Base-by-base conservation (phyloP, 768 basidiomycete species). In the Gymnopilus dilepis region DNA sequence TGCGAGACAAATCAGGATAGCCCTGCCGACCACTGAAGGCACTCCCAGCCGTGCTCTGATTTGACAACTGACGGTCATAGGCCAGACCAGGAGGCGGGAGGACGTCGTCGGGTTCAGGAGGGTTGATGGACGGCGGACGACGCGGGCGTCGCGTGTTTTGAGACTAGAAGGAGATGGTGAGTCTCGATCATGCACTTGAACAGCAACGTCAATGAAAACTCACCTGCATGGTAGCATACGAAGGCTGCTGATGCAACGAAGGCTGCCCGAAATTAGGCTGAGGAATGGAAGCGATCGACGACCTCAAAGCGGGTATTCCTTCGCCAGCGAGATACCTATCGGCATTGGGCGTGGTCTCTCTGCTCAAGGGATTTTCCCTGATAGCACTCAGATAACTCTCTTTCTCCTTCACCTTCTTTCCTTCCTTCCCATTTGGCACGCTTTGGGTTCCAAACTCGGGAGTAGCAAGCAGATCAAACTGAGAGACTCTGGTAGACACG, bases 361-460 rank as follows among this genome's bases (percentile, higher is more conserved):
- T 63, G 62, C 76, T 78, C 54, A 65, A 61, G 8, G 77, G 73
- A 58, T 79, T 72, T 64, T 82, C 80, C 45, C 73, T 76, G 64
- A 82, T 82, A 51, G 75, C 72, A 50, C 72, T 77, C 58, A 80
- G 66, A 19, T 63, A 58, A 54, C 67, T 71, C 9, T 72, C 68
- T 63, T 70, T 71, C 50, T 72, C 72, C 50, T 61, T 75, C 19
- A 69, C 50, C 51, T 57, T 69, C 64, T 63, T 64, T n/a, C 50
- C 59, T 30, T 65, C 64, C 50, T 68, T 72, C 13, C 64, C 67
- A 52, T 73, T 73, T 43, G 64, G 60, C 26, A 68, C 67, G 54
- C 72, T 70, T 43, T 69, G 58, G 28, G 69, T 68, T 43, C 61
- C 61, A 26, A 68, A 52, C 51, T 60, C 64, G 6, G 75, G 75